Base-by-base conservation (phyloP, 139 green algal species). In the Mesostigma viride region DNA sequence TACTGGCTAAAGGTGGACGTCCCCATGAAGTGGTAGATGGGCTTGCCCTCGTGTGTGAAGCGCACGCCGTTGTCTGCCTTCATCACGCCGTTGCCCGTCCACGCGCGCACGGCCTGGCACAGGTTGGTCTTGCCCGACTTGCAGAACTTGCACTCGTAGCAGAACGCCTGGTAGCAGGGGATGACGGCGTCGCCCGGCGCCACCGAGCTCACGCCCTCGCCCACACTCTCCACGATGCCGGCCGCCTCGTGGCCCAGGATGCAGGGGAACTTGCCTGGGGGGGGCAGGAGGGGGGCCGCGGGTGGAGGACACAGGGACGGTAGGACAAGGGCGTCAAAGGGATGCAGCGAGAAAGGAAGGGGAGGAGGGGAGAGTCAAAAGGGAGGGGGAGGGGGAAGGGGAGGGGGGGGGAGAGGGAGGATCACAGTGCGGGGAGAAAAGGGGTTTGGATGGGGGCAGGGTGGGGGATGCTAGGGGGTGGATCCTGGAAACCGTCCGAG, bases 11-110 rank as follows among this genome's bases (percentile, higher is more conserved):
- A 99, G 22, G 94, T 99, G 58, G 76, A 90, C 48, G 90, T 97
- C 64, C 94, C 94, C 93, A 99, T 99, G 67, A 98, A 99, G 81
- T 99, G 94, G 75, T 84, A 98, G 56, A 99, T 86, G 34, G 83
- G 82, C 81, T 90, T 72, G 4, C 87, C 85, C 68, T 95, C 85
- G 46, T 86, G 67, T 3, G 81, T 85, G 84, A 98, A 95, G 30
- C 92, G 84, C 0, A 81, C 27, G 69, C 85, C 79, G 31, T 76
- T 78, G 68, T 99, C 91, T 3, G 79, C 69, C 11, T 71, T 62
- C 93, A 99, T 99, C n/a, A n/a, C n/a, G n/a, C n/a, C n/a, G n/a
- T n/a, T n/a, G n/a, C n/a, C n/a, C n/a, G 40, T 53, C 40, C 40
- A 53, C 17, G 40, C 40, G 40, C 40, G 40, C 40, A 53, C 40